Percentiles rank a stretch among this genome's conserved stretches.
phyloP scores from a whole-genome alignment of 2,329 filamentous ascomycete species.

The Zasmidium angulare region DNA sequence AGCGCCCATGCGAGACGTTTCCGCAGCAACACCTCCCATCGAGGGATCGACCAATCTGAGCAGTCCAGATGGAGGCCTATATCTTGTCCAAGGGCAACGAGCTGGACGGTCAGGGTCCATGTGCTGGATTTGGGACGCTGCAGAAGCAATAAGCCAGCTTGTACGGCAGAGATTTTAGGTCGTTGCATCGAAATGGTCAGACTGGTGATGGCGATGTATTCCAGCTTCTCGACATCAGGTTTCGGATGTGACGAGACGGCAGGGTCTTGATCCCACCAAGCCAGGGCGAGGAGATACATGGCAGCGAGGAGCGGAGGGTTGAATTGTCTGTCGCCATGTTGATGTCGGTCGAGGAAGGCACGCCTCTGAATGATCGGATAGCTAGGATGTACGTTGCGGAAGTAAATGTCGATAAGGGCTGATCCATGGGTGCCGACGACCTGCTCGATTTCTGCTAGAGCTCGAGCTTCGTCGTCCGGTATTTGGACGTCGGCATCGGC shows the following conservation, averaged over 20 bases:
- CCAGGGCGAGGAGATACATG: conserved; percentile 80
- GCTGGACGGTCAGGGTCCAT: conserved; percentile 81
- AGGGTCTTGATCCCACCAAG: conserved; percentile 79
- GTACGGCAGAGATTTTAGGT: conserved; percentile 78
- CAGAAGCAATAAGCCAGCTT: conserved; percentile 72
- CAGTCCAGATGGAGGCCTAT: conserved; percentile 88
- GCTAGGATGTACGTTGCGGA: conserved; percentile 74
- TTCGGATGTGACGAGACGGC: conserved; percentile 63
- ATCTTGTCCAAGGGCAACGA: conserved; percentile 84
- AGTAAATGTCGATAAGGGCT: conserved; percentile 76
- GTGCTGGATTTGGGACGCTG: conserved; percentile 76
- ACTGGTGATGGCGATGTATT: conserved; percentile 70
- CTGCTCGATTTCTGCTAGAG: conserved; percentile 71
- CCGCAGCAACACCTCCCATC: conserved; percentile 81
- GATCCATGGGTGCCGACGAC: conserved; percentile 76
- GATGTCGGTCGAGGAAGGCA: conserved; percentile 76
- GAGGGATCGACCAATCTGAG: conserved; percentile 79
- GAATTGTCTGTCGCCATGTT: conserved; percentile 69
- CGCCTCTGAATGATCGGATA: conserved; percentile 82
- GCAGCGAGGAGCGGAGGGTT: conserved; percentile 75
- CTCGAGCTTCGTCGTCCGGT: conserved; percentile 67
- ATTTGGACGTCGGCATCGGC: conserved; percentile 72
- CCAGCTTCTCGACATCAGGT: conserved; percentile 72
- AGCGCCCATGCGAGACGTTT: conserved; percentile 87
- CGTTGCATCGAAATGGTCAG: conserved; percentile 75